Evolutionary conservation across 179 eudicot species (phyloP).

Genomic region (Beta macrorhiza): DNA sequence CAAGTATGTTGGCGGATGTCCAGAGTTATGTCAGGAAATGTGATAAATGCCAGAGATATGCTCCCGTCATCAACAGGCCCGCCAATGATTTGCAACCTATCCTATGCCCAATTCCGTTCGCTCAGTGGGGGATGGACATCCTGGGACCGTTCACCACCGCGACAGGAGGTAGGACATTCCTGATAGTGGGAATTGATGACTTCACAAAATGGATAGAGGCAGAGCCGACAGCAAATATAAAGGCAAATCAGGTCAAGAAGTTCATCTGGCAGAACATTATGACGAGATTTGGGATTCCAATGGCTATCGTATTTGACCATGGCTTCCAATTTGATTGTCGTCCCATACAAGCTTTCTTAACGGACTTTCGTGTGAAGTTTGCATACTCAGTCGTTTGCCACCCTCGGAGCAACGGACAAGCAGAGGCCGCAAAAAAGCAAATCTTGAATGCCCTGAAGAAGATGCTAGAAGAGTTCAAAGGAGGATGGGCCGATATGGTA

Average conservation of each 20-base stretch:
- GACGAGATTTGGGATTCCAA: neutral
- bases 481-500: neutral
- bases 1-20: too few species aligned
- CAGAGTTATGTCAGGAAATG: too few species aligned
- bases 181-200: neutral
- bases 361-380: neutral
- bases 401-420: neutral
- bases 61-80: too few species aligned
- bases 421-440: neutral
- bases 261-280: neutral
- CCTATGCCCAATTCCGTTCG: too few species aligned
- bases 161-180: neutral
- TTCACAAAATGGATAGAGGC: neutral
- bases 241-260: neutral
- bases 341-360: rapidly evolving
- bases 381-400: neutral
- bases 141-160: neutral
- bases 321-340: neutral
- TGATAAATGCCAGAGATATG: too few species aligned
- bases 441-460: neutral
- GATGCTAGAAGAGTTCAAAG: neutral
- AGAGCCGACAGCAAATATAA: neutral
- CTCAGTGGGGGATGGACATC: too few species aligned
- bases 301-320: neutral
- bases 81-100: too few species aligned